These are phyloP conservation scores for Trichomonas vaginalis DNA, from an alignment of 208 protist genomes.

Conservation along the genomic window DNA sequence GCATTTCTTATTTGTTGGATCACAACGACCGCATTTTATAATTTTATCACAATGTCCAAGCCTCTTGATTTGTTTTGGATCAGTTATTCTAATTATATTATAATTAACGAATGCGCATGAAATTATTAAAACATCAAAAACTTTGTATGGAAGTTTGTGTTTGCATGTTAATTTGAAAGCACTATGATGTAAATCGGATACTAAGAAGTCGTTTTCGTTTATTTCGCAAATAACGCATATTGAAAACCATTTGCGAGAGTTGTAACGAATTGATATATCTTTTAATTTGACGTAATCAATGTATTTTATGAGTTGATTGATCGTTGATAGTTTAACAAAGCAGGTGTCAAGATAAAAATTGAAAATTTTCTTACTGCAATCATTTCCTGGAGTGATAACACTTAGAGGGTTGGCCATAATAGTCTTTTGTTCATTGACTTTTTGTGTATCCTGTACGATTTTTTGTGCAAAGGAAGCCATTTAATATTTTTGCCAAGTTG, in stretches of 20 bases:
- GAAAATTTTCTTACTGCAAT: neutral
- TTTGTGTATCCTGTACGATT: neutral
- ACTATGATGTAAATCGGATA: neutral
- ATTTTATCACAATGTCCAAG: neutral
- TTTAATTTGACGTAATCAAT: neutral
- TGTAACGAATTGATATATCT: neutral
- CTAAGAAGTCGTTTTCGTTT: neutral
- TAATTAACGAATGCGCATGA: neutral
- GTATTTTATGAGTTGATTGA: neutral
- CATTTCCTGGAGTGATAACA: neutral
- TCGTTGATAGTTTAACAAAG: neutral
- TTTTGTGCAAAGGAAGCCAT: too few relatives aligned
- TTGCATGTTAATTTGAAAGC: neutral
- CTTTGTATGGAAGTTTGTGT: neutral
- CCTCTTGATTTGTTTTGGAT: neutral
- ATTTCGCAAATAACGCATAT: neutral
- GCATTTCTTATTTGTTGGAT: neutral
- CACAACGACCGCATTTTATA: neutral
- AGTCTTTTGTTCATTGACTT: neutral
- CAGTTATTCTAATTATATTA: neutral
- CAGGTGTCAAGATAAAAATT: neutral
- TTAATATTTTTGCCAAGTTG: too few relatives aligned
- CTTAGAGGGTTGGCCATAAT: neutral
- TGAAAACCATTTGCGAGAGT: neutral
- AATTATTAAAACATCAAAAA: neutral